Evolutionary conservation across 257 asterid genomes (phyloP).

Genomic region (Craterostigma plantagineum): DNA sequence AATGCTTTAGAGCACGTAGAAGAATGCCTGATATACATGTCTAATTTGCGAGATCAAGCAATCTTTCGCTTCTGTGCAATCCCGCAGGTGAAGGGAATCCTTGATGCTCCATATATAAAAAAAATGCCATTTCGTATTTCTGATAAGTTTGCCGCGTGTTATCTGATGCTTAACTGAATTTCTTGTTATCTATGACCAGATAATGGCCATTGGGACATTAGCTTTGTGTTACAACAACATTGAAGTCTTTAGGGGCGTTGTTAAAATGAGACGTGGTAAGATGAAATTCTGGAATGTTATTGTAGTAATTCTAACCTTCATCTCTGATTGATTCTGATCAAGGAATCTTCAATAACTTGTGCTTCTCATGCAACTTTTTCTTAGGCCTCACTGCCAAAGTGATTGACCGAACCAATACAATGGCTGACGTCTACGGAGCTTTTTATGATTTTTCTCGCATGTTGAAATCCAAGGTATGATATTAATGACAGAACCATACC

Average conservation of each 20-base stretch:
- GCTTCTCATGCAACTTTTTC: constrained; percentile 7
- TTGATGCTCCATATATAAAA: neutral
- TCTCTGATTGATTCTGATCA: neutral
- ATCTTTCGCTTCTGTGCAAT: constrained; percentile 85
- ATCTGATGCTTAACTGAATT: neutral
- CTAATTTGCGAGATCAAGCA: constrained; percentile 49
- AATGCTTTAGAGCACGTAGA: constrained; percentile 61
- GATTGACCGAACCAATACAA: constrained; percentile 53
- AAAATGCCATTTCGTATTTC: neutral
- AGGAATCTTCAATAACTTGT: neutral
- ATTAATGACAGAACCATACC: constrained; percentile 3
- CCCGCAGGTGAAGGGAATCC: constrained; percentile 52
- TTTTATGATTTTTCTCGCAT: constrained; percentile 68
- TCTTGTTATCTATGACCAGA: constrained; percentile 15
- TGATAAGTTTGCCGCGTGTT: constrained; percentile 7
- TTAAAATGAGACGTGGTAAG: constrained; percentile 91
- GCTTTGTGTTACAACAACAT: constrained; percentile 80
- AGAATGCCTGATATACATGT: constrained; percentile 65
- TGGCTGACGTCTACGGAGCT: constrained; percentile 72
- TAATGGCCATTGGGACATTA: constrained; percentile 89
- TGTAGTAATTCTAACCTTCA: no score
- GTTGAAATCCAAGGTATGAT: constrained; percentile 66
- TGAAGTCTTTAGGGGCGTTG: constrained; percentile 79
- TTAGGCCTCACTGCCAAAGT: constrained; percentile 78
- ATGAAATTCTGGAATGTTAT: constrained; percentile 4